Evolutionary conservation across 2,329 filamentous ascomycete genomes (phyloP), one percentile per base, ranked within the genome.

Genomic region (Byssothecium circinans): DNA sequence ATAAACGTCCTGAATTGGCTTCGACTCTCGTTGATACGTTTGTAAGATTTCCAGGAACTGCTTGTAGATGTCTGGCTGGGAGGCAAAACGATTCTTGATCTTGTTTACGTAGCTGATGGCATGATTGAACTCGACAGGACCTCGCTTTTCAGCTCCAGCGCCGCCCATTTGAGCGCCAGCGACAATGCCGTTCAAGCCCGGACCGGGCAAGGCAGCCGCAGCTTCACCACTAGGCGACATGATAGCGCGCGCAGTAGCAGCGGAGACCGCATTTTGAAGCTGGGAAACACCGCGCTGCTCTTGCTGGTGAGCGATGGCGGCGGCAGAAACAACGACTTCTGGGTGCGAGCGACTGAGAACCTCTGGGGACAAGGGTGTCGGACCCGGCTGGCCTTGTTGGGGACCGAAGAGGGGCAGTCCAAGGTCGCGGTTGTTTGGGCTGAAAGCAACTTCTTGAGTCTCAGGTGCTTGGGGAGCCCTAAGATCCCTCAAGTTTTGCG

Each of bases 81-180:
- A 87, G 61, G 95, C 87, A 73, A 97, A 99, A 36, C 94, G 92
- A 68, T 97, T 99, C 86, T 99, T 99, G 64, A 99, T 99, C 75
- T 99, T 99, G 69, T 99, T 99, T 45, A 99, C 94, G 65, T 99
- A 99, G 70, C 91, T 97, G 55, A 99, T 99, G 0, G 94, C 94
- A 74, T 99, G 94, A 68, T 99, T 99, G 72, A 99, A 99, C 67
- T 99, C 94, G 15, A 99, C 94, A 1, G 94, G 94, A 0, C 91
- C 92, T 46, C 91, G 84, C 67, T 94, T 95, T 71, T 95, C 91
- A 68, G 62, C 61, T 43, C 71, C 73, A 46, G 76, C 74, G n/a
- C 69, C 70, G 20, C 72, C 77, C 74, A 72, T 81, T 74, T 70
- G 81, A 74, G 73, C 86, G 72, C 72, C 82, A 75, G 58, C 77